A percentile compares a stretch with the other conserved stretches of the same genome.
phyloP scores from a whole-genome alignment of 805 yeast species.

The Yamadazyma nakazawae region DNA sequence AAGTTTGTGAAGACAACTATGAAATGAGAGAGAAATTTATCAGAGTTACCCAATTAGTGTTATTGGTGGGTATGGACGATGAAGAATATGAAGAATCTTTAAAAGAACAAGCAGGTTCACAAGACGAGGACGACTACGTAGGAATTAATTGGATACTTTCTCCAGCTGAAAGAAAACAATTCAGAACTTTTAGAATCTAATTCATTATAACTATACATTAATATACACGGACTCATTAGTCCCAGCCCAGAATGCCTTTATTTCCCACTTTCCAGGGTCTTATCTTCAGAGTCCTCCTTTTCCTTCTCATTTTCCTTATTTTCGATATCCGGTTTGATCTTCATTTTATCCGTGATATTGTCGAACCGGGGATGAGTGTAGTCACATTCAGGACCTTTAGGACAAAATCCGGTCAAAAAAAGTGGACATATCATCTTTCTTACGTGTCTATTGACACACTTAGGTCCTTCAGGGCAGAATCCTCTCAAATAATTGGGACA shows the following conservation, averaged over 20 bases:
- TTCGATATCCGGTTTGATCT: conserved; percentile 42
- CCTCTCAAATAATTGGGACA: conserved; percentile 84
- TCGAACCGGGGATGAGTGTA: conserved; percentile 81
- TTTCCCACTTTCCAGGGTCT: neutral
- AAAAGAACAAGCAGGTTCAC: conserved; percentile 5
- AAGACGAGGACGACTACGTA: conserved; percentile 18
- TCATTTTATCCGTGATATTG: conserved; percentile 37
- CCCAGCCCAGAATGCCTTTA: neutral
- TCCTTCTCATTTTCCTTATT: conserved; percentile 19
- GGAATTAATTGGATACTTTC: conserved; percentile 70
- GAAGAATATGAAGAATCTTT: conserved; percentile 42
- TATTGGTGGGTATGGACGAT: conserved; percentile 80
- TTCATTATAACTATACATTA: neutral
- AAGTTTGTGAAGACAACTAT: conserved; percentile 70
- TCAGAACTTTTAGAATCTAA: conserved; percentile 55
- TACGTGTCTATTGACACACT: conserved; percentile 77
- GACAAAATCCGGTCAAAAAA: conserved; percentile 89
- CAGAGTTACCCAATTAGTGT: conserved; percentile 78
- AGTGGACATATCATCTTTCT: conserved; percentile 72
- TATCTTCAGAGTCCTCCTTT: conserved; percentile 5
- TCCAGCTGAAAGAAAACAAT: conserved; percentile 66
- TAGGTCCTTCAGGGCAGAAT: conserved; percentile 89
- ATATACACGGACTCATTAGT: neutral
- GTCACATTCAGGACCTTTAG: conserved; percentile 77
- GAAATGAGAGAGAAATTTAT: conserved; percentile 73